Percentiles rank a stretch among this genome's conserved stretches.
Evolutionary conservation across 768 basidiomycete species (phyloP).

Genomic region (Kwoniella sp.): DNA sequence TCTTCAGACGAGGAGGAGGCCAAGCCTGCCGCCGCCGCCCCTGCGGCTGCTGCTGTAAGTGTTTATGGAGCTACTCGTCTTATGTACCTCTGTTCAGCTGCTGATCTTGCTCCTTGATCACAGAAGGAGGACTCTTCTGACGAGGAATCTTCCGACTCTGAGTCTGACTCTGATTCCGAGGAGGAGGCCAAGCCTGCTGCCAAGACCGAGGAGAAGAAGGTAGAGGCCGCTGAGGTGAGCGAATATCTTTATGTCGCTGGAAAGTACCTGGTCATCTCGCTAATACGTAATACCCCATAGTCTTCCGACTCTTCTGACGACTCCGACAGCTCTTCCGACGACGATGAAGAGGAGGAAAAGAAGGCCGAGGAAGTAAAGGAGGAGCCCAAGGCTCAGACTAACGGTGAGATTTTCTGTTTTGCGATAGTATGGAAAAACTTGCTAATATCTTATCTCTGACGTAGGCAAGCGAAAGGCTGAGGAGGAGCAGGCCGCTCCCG

Average conservation of each 20-base stretch:
- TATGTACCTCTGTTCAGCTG: neutral
- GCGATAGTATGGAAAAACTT: neutral
- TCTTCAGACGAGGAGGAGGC: constrained; percentile 50
- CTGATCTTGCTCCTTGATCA: neutral
- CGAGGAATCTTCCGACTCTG: constrained; percentile 53
- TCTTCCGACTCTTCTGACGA: constrained; percentile 26
- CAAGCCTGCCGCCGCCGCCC: constrained; percentile 41
- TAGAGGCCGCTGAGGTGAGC: constrained; percentile 34
- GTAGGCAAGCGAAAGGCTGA: constrained; percentile 81
- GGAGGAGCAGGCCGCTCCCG: constrained; percentile 64
- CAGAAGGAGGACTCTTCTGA: constrained; percentile 38
- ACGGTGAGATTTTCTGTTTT: constrained; percentile 20
- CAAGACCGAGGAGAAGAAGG: constrained; percentile 27
- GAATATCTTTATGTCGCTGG: neutral
- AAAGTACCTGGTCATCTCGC: neutral
- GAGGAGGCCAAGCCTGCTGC: constrained; percentile 52
- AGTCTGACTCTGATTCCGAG: constrained; percentile 57
- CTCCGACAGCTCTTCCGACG: constrained; percentile 27
- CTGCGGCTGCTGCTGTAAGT: constrained; percentile 40
- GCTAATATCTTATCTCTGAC: constrained; percentile 15
- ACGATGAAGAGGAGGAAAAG: constrained; percentile 40
- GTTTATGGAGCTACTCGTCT: constrained; percentile 3
- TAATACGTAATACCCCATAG: neutral
- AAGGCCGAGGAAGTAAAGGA: constrained; percentile 41
- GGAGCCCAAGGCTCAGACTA: constrained; percentile 27